phyloP scores from a whole-genome alignment of 495 filamentous ascomycete species.

The Recurvomyces mirabilis region DNA sequence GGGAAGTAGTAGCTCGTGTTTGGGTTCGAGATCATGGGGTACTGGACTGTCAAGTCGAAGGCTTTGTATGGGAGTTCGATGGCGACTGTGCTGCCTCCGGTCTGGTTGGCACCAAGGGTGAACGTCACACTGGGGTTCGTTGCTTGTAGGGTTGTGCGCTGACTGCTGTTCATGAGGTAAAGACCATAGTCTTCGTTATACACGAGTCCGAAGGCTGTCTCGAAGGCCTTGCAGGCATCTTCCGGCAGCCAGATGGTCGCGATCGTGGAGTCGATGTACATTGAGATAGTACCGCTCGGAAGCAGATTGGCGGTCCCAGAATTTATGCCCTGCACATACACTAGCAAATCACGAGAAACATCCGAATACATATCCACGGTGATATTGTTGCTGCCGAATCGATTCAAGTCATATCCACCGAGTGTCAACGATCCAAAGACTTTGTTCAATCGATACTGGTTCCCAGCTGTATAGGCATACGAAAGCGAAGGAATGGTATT shows the following conservation, averaged over 20 bases:
- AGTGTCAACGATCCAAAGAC: constrained; percentile 47
- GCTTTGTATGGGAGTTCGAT: constrained; percentile 53
- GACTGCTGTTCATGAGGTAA: constrained; percentile 27
- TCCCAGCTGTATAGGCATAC: constrained; percentile 59
- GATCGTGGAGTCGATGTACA: constrained; percentile 55
- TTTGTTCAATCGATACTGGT: constrained; percentile 46
- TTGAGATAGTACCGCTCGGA: constrained; percentile 23
- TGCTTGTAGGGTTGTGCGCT: constrained; percentile 18
- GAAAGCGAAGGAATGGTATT: constrained; percentile 48
- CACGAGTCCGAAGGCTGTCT: constrained; percentile 44
- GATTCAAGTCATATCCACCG: constrained; percentile 52
- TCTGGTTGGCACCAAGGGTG: constrained; percentile 41
- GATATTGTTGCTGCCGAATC: constrained; percentile 44
- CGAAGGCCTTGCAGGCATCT: constrained; percentile 51
- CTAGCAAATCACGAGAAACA: constrained; percentile 39
- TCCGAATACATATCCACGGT: constrained; percentile 42
- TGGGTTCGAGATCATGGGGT: constrained; percentile 42
- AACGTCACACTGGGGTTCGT: constrained; percentile 42
- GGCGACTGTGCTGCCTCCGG: constrained; percentile 34
- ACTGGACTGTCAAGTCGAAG: constrained; percentile 48
- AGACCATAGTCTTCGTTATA: constrained; percentile 45
- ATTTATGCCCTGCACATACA: constrained; percentile 46
- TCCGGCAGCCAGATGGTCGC: constrained; percentile 58
- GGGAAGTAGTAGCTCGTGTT: constrained; percentile 48
- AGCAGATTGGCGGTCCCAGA: constrained; percentile 29